These are phyloP conservation scores for Acarospora socialis DNA, from an alignment of 2,329 filamentous ascomycete genomes.

Conservation along the genomic window DNA sequence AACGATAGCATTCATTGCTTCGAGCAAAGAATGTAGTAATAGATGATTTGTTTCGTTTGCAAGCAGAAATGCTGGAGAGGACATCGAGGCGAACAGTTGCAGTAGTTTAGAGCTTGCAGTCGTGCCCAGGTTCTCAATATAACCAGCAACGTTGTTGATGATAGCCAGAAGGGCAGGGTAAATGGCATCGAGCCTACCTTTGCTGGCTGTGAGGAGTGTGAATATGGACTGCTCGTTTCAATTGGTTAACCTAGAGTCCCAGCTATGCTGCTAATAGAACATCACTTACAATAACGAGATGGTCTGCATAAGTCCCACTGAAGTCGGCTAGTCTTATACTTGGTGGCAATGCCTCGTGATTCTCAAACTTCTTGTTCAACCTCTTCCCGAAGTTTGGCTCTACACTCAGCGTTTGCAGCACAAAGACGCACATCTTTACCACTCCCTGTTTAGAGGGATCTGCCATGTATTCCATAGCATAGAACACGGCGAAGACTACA, in stretches of 20 bases:
- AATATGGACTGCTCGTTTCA: constrained; percentile 75
- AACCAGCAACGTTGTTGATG: constrained; percentile 82
- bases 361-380: constrained; percentile 77
- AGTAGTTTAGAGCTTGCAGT: constrained; percentile 68
- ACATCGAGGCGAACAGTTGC: constrained; percentile 84
- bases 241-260: too few relatives aligned
- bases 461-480: constrained; percentile 75
- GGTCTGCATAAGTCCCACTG: constrained; percentile 82
- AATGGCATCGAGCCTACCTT: constrained; percentile 77
- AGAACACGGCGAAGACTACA: constrained; percentile 77
- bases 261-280: too few relatives aligned
- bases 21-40: constrained; percentile 66
- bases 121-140: constrained; percentile 61
- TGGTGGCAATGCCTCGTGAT: constrained; percentile 71
- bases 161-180: constrained; percentile 86
- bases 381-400: constrained; percentile 82
- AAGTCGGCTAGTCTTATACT: constrained; percentile 75
- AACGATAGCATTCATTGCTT: constrained; percentile 77
- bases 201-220: constrained; percentile 76
- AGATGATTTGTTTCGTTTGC: constrained; percentile 84
- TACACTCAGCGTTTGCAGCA: constrained; percentile 86
- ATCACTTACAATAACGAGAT: constrained; percentile 63
- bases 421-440: constrained; percentile 93
- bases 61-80: constrained; percentile 78
- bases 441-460: constrained; percentile 82